Conservation (phyloP, 768 basidiomycete genomes). For the Strobilomyces echinocephalus region DNA sequence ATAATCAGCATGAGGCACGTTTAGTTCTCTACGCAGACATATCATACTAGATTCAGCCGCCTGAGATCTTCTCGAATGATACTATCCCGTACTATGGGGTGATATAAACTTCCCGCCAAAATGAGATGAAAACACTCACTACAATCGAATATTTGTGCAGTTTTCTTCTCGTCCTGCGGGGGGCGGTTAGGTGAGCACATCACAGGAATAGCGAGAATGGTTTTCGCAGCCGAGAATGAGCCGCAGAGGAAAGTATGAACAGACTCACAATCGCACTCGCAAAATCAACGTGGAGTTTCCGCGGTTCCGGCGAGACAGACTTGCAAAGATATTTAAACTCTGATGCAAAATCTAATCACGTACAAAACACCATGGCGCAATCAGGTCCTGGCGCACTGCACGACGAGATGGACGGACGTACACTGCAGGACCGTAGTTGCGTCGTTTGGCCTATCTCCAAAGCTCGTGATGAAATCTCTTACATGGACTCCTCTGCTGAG, state of each 20-base stretch:
- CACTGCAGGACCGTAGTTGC: slow-evolving; percentile 65
- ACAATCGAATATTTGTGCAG: too few relatives aligned
- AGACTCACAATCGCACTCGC: slow-evolving; percentile 72
- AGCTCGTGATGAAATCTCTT: slow-evolving; percentile 66
- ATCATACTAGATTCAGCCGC: too few relatives aligned
- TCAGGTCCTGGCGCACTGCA: neutral
- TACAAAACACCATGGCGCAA: neutral
- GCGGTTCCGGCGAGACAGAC: slow-evolving; percentile 55
- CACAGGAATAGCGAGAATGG: too few relatives aligned
- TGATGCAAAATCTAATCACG: slow-evolving; percentile 61
- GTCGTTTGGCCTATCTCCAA: slow-evolving; percentile 70
- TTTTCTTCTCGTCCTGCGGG: too few relatives aligned
- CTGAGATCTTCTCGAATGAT: too few relatives aligned
- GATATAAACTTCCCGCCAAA: too few relatives aligned
- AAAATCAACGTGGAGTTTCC: slow-evolving; percentile 67
- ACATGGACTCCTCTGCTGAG: slow-evolving; percentile 63
- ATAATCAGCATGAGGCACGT: too few relatives aligned
- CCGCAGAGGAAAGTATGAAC: neutral
- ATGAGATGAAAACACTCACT: too few relatives aligned
- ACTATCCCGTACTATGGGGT: too few relatives aligned
- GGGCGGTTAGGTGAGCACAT: too few relatives aligned
- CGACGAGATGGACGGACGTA: slow-evolving; percentile 30
- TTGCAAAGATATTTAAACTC: slow-evolving; percentile 75
- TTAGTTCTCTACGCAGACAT: too few relatives aligned
- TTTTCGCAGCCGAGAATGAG: too few relatives aligned